Evolutionary conservation across 306 rosid genomes (phyloP).

Genomic region (Gillenia trifoliata): DNA sequence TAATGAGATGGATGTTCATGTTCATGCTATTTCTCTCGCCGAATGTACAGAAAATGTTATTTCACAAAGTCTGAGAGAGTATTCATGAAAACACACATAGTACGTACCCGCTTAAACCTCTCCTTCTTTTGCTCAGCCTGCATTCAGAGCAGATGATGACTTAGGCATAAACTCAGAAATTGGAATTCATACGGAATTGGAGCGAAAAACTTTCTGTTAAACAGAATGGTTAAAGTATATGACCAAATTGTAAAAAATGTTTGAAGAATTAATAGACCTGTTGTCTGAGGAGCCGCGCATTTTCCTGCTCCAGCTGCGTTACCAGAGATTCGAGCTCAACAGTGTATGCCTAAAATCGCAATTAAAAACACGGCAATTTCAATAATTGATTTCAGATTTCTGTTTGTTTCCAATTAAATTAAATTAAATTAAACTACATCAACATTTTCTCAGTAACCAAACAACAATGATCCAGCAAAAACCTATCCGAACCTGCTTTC

Average conservation of each 20-base stretch:
- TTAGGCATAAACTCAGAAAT: neutral
- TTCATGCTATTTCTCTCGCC: neutral
- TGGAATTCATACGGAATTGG: neutral
- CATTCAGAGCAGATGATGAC: conserved; percentile 30
- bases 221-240: neutral
- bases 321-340: conserved; percentile 72
- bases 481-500: conserved; percentile 54
- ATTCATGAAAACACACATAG: neutral
- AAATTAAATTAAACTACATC: neutral
- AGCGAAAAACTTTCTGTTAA: neutral
- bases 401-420: neutral
- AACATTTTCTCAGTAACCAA: conserved; percentile 1
- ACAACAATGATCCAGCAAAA: neutral
- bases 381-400: neutral
- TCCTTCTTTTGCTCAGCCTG: conserved; percentile 60
- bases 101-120: conserved; percentile 58
- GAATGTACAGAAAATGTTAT: neutral
- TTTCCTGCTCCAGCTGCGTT: conserved; percentile 68
- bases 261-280: conserved; percentile 41
- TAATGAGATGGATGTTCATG: neutral
- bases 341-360: conserved; percentile 60
- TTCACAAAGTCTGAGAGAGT: neutral
- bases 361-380: neutral
- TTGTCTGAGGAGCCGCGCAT: conserved; percentile 45
- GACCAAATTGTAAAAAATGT: neutral